Evolutionary conservation across 805 yeast species (phyloP).

Genomic region (Metschnikowia bowlesiae): DNA sequence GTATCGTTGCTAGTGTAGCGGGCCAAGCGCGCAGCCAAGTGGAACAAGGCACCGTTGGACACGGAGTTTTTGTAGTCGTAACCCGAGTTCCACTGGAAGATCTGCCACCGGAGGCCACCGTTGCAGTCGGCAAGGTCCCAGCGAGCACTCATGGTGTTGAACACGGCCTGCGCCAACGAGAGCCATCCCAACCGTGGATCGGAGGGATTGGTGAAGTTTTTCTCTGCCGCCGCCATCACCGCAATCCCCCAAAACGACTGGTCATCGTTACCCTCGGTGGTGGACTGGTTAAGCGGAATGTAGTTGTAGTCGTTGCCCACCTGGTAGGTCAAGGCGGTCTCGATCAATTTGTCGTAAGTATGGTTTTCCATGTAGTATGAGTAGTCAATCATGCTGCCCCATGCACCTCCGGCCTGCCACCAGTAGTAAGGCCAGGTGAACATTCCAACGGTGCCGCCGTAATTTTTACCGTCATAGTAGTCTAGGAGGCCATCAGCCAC

Average conservation of each 20-base stretch:
- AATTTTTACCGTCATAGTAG: slow-evolving; percentile 64
- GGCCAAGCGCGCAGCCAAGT: slow-evolving; percentile 80
- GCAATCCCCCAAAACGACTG: slow-evolving; percentile 97
- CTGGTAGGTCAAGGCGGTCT: slow-evolving; percentile 66
- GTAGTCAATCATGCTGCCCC: slow-evolving; percentile 83
- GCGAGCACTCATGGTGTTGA: slow-evolving; percentile 82
- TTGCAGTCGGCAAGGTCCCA: slow-evolving; percentile 76
- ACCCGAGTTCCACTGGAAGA: slow-evolving; percentile 90
- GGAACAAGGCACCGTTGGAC: slow-evolving; percentile 86
- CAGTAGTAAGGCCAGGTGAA: slow-evolving; percentile 89
- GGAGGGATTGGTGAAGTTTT: slow-evolving; percentile 71
- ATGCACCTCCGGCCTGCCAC: slow-evolving; percentile 99
- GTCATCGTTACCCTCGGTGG: slow-evolving; percentile 96
- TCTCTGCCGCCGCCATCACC: slow-evolving; percentile 88
- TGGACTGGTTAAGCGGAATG: slow-evolving; percentile 81
- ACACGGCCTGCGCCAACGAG: slow-evolving; percentile 79
- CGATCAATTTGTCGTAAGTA: slow-evolving; percentile 56
- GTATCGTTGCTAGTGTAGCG: slow-evolving; percentile 73
- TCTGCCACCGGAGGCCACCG: slow-evolving; percentile 97
- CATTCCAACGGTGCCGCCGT: slow-evolving; percentile 84
- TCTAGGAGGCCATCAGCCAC: slow-evolving; percentile 73
- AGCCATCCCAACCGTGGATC: slow-evolving; percentile 65
- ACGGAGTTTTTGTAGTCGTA: slow-evolving; percentile 90
- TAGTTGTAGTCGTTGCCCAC: slow-evolving; percentile 62
- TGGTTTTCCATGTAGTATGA: slow-evolving; percentile 66